Evolutionary conservation across 768 basidiomycete genomes (phyloP), one percentile per base, ranked within the genome.

Genomic region (Pleurotus cornucopiae): DNA sequence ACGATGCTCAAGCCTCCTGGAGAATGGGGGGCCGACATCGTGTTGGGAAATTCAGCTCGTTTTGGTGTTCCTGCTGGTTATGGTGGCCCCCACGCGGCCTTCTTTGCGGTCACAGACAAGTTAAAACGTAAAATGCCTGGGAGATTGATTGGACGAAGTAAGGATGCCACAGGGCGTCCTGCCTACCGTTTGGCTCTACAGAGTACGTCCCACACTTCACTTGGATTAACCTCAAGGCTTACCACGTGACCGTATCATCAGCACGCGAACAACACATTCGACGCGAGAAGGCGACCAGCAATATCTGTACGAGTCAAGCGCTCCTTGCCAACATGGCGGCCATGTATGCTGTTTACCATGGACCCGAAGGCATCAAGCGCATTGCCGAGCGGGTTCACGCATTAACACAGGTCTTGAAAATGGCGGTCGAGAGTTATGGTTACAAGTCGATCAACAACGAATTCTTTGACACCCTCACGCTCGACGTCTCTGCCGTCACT

Each of bases 81-180:
- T 69, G 96, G 96, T 54, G 96, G 96, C 13, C 96, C 96, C 16
- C 96, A 99, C 67, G 96, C 89, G 16, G 97, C 92, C 0, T 99
- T 98, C 80, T 98, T 99, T 67, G 91, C 97, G 2, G 91, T 91
- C 61, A 91, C 85, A 16, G 93, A 98, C 56, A 84, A 80, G 59
- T 74, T 98, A 55, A 99, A 98, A 80, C 79, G 96, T 61, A 96
- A 95, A 76, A 97, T 98, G 93, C 97, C 97, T n/a, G 97, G 97
- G 54, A 83, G 97, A 55, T 72, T 99, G 49, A 91, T 99, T 66
- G 97, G 97, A 16, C 78, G 89, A 21, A 94, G 91, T 68, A 86
- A 87, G 57, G 97, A 97, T 68, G 75, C 81, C 6, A 76, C 85
- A 58, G 97, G 96, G 1, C 83, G 88, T 54, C 84, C 85, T 13